These are phyloP conservation scores for Aspergillus calidoustus DNA, from an alignment of 2,329 filamentous ascomycete genomes.

Conservation along the genomic window DNA sequence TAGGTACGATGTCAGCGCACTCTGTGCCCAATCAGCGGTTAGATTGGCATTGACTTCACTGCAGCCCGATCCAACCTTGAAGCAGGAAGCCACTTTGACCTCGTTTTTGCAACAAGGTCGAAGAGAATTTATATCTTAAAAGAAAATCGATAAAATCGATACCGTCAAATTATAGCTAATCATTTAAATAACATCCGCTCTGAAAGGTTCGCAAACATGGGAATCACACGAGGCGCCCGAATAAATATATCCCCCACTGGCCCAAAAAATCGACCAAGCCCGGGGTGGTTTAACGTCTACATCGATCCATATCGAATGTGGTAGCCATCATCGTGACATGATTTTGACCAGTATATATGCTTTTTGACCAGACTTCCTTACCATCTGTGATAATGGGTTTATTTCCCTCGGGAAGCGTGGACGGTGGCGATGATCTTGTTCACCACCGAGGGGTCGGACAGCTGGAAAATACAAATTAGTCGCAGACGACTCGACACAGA, in stretches of 20 bases:
- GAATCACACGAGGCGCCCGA: slow-evolving; percentile 22
- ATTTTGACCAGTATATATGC: slow-evolving; percentile 12
- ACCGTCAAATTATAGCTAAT: slow-evolving; percentile 13
- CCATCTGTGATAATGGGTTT: slow-evolving; percentile 17
- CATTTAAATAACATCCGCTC: slow-evolving; percentile 21
- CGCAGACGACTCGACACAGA: background rate
- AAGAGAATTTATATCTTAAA: background rate
- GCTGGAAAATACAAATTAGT: slow-evolving; percentile 51
- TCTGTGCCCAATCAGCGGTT: background rate
- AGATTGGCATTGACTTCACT: background rate
- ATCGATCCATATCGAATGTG: background rate
- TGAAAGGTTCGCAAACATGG: slow-evolving; percentile 19
- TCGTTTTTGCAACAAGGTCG: background rate
- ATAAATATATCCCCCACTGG: slow-evolving; percentile 9
- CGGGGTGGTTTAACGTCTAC: background rate
- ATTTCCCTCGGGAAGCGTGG: slow-evolving; percentile 56
- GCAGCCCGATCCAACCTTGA: background rate
- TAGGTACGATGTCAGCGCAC: background rate
- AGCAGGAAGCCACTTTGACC: background rate
- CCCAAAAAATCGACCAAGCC: background rate
- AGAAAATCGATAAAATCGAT: background rate
- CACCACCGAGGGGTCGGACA: slow-evolving; percentile 88
- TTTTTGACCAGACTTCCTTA: slow-evolving; percentile 1
- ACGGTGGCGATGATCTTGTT: slow-evolving; percentile 86
- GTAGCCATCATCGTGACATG: slow-evolving; percentile 1